Evolutionary conservation across 306 rosid genomes (phyloP).

Genomic region (Vigna hirtella): DNA sequence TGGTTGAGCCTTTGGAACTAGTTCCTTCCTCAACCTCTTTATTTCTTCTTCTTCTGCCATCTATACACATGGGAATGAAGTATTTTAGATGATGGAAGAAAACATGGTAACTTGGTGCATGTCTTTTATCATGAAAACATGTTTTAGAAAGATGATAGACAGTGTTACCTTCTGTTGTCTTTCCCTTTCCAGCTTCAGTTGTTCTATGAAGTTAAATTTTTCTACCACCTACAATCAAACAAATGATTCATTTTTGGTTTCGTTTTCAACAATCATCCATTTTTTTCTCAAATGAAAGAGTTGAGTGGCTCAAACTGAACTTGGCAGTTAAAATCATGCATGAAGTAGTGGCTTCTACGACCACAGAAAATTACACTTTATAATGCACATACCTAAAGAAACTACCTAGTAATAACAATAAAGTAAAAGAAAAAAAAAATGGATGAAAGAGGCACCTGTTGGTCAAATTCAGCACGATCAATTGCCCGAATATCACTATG

Average conservation of each 20-base stretch:
- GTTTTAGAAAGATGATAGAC: neutral
- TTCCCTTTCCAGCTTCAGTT: conserved; percentile 86
- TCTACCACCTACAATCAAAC: conserved; percentile 66
- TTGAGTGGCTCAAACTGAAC: neutral
- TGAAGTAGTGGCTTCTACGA: neutral
- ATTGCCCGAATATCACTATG: conserved; percentile 75
- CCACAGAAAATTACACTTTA: too few relatives aligned
- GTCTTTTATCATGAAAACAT: neutral
- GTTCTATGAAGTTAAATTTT: conserved; percentile 75
- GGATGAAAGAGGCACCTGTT: conserved; percentile 63
- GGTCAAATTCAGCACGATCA: conserved; percentile 85
- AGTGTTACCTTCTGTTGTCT: conserved; percentile 69
- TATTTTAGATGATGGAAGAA: neutral
- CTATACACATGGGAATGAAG: conserved; percentile 52
- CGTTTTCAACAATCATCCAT: neutral
- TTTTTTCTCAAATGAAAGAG: conserved; percentile 11
- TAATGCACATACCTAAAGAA: neutral
- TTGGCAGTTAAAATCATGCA: neutral
- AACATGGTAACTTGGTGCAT: neutral
- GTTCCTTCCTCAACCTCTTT: conserved; percentile 80
- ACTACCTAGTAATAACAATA: too few relatives aligned
- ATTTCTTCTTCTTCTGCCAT: conserved; percentile 88
- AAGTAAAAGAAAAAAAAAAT: neutral
- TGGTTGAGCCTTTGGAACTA: conserved; percentile 94
- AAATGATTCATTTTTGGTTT: neutral